Percentiles rank a stretch among this genome's conserved stretches.
phyloP scores from a whole-genome alignment of 2,329 filamentous ascomycete genomes.

The Gaeumannomyces sp. region DNA sequence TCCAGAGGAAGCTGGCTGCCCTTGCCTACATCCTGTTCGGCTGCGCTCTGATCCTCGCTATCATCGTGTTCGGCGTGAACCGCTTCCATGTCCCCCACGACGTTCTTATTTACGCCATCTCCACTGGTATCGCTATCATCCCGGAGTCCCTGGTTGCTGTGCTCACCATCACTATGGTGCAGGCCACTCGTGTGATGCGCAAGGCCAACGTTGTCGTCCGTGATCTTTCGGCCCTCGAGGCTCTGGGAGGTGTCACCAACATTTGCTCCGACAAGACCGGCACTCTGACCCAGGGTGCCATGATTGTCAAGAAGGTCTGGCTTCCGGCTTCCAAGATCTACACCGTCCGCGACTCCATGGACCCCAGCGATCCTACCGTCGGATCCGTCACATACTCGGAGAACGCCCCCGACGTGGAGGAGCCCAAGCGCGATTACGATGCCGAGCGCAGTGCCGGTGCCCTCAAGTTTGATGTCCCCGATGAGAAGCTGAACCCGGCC shows the following conservation, averaged over 20 bases:
- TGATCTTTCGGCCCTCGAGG: constrained; percentile 61
- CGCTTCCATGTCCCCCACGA: constrained; percentile 47
- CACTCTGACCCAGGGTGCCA: constrained; percentile 61
- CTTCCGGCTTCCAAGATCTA: constrained; percentile 52
- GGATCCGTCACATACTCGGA: constrained; percentile 45
- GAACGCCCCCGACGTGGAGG: constrained; percentile 20
- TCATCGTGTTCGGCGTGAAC: constrained; percentile 57
- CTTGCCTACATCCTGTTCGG: constrained; percentile 76
- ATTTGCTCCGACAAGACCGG: constrained; percentile 72
- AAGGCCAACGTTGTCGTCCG: constrained; percentile 58
- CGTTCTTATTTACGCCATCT: constrained; percentile 55
- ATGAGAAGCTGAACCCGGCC: constrained; percentile 42
- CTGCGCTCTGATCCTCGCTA: constrained; percentile 55
- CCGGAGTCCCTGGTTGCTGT: constrained; percentile 63
- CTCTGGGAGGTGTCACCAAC: constrained; percentile 64
- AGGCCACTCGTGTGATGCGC: constrained; percentile 59
- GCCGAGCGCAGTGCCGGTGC: constrained; percentile 53
- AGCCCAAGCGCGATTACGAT: constrained; percentile 45
- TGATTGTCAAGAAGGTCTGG: constrained; percentile 64
- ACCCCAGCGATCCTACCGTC: constrained; percentile 54
- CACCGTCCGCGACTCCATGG: constrained; percentile 54
- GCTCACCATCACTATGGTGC: constrained; percentile 64
- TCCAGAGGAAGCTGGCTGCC: constrained; percentile 80
- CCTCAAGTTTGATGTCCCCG: constrained; percentile 57
- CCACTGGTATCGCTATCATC: constrained; percentile 57